Evolutionary conservation across 192 early-diverging fungal species (phyloP), one percentile per base, ranked within the genome.

Genomic region (Backusella tuberculispora): DNA sequence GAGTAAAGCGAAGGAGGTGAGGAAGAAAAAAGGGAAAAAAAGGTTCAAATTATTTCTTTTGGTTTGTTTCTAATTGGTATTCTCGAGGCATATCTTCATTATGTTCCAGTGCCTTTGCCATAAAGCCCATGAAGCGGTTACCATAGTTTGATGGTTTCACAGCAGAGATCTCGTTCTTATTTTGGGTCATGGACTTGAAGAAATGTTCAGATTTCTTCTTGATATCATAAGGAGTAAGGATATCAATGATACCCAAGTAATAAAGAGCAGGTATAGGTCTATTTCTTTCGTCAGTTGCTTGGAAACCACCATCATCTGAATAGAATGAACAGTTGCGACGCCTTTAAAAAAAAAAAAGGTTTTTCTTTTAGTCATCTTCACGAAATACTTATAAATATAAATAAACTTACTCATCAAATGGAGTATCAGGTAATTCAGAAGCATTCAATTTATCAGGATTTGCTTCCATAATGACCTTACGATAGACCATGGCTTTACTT

Each of bases 201-300:
- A 93, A 84, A 71, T 95, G 93, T 79, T 99, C 98, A 56, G 92
- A 73, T 75, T 93, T 92, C 85, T 99, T 98, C 63, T 87, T 82
- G 29, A 89, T 76, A 82, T 95, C 92, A 84, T 98, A 98, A 6
- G 92, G 90, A 37, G 97, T 99, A 68, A 98, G 87, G 53, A 99
- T 98, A 76, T 99, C 98, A 69, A 99, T 99, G 77, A 98, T 92
- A 19, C 97, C 96, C 72, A 99, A 87, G 77, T 95, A 98, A 84
- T 99, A 99, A 3, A 98, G 85, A 69, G 90, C 83, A 66, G 88
- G 85, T 10, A 85, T 78, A 3, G 91, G 86, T 63, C 85, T 76
- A 74, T 97, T 91, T 67, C 81, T 69, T 67, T 89, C 88, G 74
- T 94, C 93, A 7, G 96, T 93, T 34, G 95, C 88, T 38, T 86